Base-by-base conservation (phyloP, 2,329 filamentous ascomycete genomes). In the Cladosporium sp. region DNA sequence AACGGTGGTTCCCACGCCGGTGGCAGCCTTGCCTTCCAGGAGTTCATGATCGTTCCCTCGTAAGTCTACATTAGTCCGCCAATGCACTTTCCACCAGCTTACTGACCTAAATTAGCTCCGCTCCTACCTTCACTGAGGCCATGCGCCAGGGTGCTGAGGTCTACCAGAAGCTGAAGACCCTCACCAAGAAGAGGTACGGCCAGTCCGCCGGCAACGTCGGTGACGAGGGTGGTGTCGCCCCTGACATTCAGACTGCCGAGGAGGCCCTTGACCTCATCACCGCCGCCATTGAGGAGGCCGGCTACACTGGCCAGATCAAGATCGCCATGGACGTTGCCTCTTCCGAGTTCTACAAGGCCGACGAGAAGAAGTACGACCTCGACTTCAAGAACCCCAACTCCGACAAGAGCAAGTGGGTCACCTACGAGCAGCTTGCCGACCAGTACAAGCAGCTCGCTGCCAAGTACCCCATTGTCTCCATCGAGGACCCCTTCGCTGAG, bases 381-480 rank as follows among this genome's bases (percentile, higher is more conserved):
- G 93, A 97, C 85, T 98, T 97, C 88, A 97, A 98, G 88, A 98
- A 98, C 84, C 92, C 93, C 67, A 86, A 97, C 58, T 93, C 86
- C 72, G 93, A 98, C 79, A 81, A 84, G 69, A 81, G 76, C 79
- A 97, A 98, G 84, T 97, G 93, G 93, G 80, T 98, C 79, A 95
- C 88, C 63, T 97, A 97, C 77, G 89, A 97, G 81, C 80, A 98
- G 78, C 86, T 98, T 57, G 92, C 93, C 69, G 84, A 86, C 67
- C 78, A 94, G 66, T 97, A 98, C 85, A 83, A 87, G 72, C 78
- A 84, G 40, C 84, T 98, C 55, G 80, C 82, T 70, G 81, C 84
- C 81, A 96, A 95, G 79, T 98, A 98, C 80, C 92, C 93, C 67
- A 98, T 98, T 68, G 89, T 97, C 77, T 88, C 83, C 74, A 97